Base-by-base conservation (phyloP, 306 rosid species). In the Trifolium dubium region DNA sequence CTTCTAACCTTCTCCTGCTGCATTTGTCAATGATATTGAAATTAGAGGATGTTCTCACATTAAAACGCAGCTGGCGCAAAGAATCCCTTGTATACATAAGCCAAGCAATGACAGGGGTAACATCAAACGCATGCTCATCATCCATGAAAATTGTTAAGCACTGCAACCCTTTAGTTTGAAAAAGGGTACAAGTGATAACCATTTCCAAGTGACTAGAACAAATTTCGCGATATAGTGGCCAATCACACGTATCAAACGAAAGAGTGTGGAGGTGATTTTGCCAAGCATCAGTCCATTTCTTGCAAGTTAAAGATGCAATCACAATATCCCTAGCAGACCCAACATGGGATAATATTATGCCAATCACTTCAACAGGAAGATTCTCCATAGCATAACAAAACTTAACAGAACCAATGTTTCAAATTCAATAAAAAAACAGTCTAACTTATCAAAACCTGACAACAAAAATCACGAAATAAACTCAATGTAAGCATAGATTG, bases 361-460 rank as follows among this genome's bases (percentile, higher is more conserved):
- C 96, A 30, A 93, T 83, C 77, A 91, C 96, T 79, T 93, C 98
- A 76, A 93, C 91, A 5, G 97, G 97, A 75, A 91, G 89, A 15
- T 84, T 40, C 67, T 91, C 98, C 94, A 93, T 90, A 11, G 56
- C 7, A 17, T 12, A 59, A 34, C 10, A 72, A 3, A 23, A 58
- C 50, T 17, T 35, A n/a, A 58, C 60, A 39, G 51, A 78, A 18
- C 31, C 60, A 23, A 4, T 10, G 32, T 29, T 19, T 28, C 56
- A 65, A 53, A 51, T 23, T 23, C 23, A 23, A 23, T 23, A 23
- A 23, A 74, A 74, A 49, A 28, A 59, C n/a, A 23, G 14, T 28
- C 28, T 23, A 63, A 71, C 37, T 28, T 29, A 39, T 15, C 18
- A 71, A 49, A 77, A 67, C 78, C 37, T 71, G 23, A 23, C 35